Conservation (phyloP, 2,329 filamentous ascomycete species). For the Fusarium multiceps region DNA sequence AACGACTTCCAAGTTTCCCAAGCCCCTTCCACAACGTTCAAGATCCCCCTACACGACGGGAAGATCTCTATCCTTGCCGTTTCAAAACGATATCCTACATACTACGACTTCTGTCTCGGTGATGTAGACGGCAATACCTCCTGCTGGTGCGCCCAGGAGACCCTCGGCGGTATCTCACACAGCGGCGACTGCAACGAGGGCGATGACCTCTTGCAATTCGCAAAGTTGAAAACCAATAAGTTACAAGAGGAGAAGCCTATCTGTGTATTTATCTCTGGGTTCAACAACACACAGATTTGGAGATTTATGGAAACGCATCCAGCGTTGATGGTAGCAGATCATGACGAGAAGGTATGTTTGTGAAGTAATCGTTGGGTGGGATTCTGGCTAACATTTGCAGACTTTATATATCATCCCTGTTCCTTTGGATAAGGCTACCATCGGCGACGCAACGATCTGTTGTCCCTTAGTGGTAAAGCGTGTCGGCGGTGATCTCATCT, state of each 20-base stretch:
- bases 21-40: slow-evolving; percentile 12
- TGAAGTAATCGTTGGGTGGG: too few species aligned
- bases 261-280: slow-evolving; percentile 17
- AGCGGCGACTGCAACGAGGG: neutral
- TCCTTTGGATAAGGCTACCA: slow-evolving; percentile 13
- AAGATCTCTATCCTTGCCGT: slow-evolving; percentile 8
- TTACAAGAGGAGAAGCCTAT: neutral
- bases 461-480: slow-evolving; percentile 19
- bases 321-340: neutral
- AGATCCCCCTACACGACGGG: neutral
- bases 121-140: neutral
- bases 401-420: slow-evolving; percentile 18
- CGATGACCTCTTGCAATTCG: slow-evolving; percentile 11
- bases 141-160: neutral
- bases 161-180: slow-evolving; percentile 4
- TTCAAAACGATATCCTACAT: neutral
- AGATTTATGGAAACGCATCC: neutral
- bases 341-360: slow-evolving; percentile 9
- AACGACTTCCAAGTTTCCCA: slow-evolving; percentile 20
- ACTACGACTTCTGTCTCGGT: slow-evolving; percentile 22
- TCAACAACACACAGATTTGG: neutral
- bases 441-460: slow-evolving; percentile 9
- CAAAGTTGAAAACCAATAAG: neutral
- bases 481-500: neutral
- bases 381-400: neutral